Percentiles rank a stretch among this genome's conserved stretches.
Conservation (phyloP, 257 asterid genomes). For the Forsythia suspensa region DNA sequence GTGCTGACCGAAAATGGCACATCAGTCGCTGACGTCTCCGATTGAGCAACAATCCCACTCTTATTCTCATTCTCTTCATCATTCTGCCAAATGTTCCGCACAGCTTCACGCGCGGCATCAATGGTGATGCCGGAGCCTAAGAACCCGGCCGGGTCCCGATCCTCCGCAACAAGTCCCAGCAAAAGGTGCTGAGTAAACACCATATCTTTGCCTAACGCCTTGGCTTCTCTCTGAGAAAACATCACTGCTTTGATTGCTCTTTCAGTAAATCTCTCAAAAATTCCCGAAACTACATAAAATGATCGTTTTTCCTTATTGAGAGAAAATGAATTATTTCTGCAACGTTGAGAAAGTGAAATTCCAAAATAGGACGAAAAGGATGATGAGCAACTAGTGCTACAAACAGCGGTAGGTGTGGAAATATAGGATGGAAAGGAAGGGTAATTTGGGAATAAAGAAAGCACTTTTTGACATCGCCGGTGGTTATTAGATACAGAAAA, state of each 20-base stretch:
- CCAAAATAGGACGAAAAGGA: constrained; percentile 54
- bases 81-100: constrained; percentile 63
- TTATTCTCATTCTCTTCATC: constrained; percentile 26
- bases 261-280: constrained; percentile 90
- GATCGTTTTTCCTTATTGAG: constrained; percentile 37
- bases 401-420: constrained; percentile 21
- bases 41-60: constrained; percentile 25
- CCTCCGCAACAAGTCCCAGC: constrained; percentile 93
- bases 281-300: constrained; percentile 55
- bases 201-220: constrained; percentile 64
- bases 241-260: constrained; percentile 89
- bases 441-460: constrained; percentile 32
- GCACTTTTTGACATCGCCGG: constrained; percentile 35
- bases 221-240: constrained; percentile 86
- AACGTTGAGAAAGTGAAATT: constrained; percentile 38
- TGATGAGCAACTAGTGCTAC: constrained; percentile 46
- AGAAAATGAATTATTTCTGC: constrained; percentile 11
- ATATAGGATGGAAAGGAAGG: constrained; percentile 27
- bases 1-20: constrained; percentile 70
- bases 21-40: constrained; percentile 70
- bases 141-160: constrained; percentile 75
- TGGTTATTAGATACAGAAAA: constrained; percentile 29
- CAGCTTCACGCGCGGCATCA: constrained; percentile 74
- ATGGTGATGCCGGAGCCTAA: constrained; percentile 74
- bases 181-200: constrained; percentile 81